Conservation (phyloP, 2,329 filamentous ascomycete species). For the Colletotrichum sp. region DNA sequence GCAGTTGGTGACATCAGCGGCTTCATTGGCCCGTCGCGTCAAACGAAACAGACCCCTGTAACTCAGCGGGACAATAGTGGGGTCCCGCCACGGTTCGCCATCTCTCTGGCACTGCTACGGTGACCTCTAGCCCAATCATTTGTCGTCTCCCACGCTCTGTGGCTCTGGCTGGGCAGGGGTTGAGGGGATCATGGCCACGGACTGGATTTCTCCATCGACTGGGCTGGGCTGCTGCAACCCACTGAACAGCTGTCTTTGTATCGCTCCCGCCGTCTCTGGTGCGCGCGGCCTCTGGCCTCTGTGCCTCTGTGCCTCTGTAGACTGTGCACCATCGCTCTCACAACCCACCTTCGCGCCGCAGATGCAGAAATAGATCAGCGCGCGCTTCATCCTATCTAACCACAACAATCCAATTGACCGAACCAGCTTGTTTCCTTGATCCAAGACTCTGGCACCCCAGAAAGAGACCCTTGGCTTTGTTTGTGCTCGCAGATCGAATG, state of each 20-base stretch:
- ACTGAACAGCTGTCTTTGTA: background rate
- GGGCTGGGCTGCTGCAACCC: background rate
- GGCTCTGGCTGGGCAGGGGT: background rate
- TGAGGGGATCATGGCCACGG: background rate
- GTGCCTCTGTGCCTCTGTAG: too few relatives aligned
- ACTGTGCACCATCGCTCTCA: background rate
- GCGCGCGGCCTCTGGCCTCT: background rate
- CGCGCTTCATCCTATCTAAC: conserved; percentile 16
- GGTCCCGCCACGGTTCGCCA: conserved; percentile 1
- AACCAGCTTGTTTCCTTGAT: background rate
- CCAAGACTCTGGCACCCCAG: background rate
- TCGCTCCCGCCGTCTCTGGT: background rate
- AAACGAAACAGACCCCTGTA: conserved; percentile 23
- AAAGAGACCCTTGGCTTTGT: background rate
- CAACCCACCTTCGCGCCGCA: background rate
- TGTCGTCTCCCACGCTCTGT: background rate
- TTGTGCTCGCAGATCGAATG: background rate
- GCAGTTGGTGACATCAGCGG: conserved; percentile 38
- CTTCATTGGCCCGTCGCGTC: conserved; percentile 30
- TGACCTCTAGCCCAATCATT: conserved; percentile 2
- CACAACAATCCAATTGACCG: background rate
- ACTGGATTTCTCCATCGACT: background rate
- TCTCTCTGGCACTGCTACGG: background rate
- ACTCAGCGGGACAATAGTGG: conserved; percentile 1
- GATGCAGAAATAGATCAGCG: conserved; percentile 20